Evolutionary conservation across 208 protist species (phyloP).

Genomic region (Tritrichomonas foetus): DNA sequence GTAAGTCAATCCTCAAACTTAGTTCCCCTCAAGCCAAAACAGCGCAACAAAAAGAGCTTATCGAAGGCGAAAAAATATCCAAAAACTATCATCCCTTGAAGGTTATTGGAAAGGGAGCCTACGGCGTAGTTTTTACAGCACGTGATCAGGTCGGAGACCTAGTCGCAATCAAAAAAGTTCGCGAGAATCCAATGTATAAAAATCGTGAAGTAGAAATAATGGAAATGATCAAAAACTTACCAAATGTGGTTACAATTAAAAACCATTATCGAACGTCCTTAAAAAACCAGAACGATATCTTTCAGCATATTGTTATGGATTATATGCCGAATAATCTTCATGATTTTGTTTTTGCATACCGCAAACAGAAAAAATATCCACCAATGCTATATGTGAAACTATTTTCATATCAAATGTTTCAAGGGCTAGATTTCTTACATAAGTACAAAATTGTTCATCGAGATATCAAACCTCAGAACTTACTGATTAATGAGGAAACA

Average conservation of each 20-base stretch:
- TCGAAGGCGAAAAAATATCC: not conserved
- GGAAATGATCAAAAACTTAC: not conserved
- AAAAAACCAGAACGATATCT: not conserved
- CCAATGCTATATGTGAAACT: not conserved
- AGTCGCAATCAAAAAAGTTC: not conserved
- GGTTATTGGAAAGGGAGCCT: not conserved
- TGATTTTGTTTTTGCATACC: constrained; percentile 64
- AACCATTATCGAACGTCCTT: not conserved
- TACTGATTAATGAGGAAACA: constrained; percentile 72
- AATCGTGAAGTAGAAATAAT: constrained; percentile 12
- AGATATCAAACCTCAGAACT: constrained; percentile 88
- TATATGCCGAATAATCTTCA: not conserved
- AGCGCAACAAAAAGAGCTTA: too few species aligned
- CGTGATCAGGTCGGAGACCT: not conserved
- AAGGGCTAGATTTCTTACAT: constrained; percentile 91
- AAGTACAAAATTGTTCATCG: constrained; percentile 73
- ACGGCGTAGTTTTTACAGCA: not conserved
- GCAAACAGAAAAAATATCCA: constrained; percentile 65
- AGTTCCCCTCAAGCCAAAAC: too few species aligned
- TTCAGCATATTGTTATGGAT: constrained; percentile 1
- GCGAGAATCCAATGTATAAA: not conserved
- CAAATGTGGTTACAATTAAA: not conserved
- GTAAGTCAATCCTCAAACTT: too few species aligned
- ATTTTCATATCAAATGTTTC: constrained; percentile 72
- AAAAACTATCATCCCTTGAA: not conserved